phyloP scores from a whole-genome alignment of 805 yeast species.

The Yamadazyma sp. region DNA sequence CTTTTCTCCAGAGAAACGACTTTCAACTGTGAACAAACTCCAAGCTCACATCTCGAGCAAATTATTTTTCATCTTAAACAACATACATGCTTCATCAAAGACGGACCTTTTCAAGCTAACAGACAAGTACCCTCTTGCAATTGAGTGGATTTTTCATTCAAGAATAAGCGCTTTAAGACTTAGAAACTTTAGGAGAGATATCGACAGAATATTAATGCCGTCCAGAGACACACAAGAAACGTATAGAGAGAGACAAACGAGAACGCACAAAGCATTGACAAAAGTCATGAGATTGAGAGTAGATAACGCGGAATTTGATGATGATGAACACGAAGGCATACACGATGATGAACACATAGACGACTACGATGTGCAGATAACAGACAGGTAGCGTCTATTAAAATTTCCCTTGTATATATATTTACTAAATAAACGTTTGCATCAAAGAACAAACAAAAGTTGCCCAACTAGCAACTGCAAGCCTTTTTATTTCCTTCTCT shows the following conservation, averaged over 20 bases:
- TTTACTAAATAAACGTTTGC: too few relatives aligned
- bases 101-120: slow-evolving; percentile 26
- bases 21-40: slow-evolving; percentile 24
- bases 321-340: too few relatives aligned
- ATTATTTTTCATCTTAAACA: slow-evolving; percentile 20
- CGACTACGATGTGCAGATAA: too few relatives aligned
- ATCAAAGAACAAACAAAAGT: too few relatives aligned
- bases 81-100: slow-evolving; percentile 19
- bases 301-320: slow-evolving; percentile 1
- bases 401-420: slow-evolving; percentile 6
- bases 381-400: too few relatives aligned
- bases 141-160: slow-evolving; percentile 26
- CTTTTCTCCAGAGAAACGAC: slow-evolving; percentile 31
- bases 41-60: slow-evolving; percentile 16
- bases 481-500: too few relatives aligned
- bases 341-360: too few relatives aligned
- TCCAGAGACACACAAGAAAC: slow-evolving; percentile 18
- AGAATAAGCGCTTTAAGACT: neutral
- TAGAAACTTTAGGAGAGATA: slow-evolving; percentile 22
- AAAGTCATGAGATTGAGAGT: slow-evolving; percentile 3
- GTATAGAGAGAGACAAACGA: slow-evolving; percentile 21
- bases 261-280: slow-evolving; percentile 25
- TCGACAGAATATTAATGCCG: slow-evolving; percentile 23
- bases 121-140: slow-evolving; percentile 34
- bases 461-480: neutral